Base-by-base conservation (phyloP, 352 stramenopile genomes). In the Pythium insidiosum region DNA sequence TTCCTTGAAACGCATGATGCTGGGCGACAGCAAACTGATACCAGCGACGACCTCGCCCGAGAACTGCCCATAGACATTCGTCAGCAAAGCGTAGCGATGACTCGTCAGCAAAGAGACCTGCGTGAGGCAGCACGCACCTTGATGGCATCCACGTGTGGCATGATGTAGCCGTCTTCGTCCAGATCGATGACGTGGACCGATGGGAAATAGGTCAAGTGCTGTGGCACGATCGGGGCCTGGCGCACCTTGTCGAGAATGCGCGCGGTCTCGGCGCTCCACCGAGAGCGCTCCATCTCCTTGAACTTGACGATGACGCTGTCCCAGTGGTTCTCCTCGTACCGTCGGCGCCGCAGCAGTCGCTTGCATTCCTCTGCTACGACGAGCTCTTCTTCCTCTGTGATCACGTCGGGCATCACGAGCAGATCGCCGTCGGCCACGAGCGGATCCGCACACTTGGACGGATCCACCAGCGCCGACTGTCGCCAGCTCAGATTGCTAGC, bases 251-350 rank as follows among this genome's bases (percentile, higher is more conserved):
- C 61, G 9, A 93, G 47, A n/a, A 93, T 68, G 21, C 52, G 38
- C 30, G 58, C 58, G 11, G 73, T 84, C 56, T 93, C 80, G 19
- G 53, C 33, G 43, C 73, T 89, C 80, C 80, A 93, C 24, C 78
- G 73, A 23, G 73, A 84, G 30, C 75, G 73, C 47, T 93, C 80
- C 77, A 90, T 93, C 62, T 93, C 80, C 48, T 90, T 90, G 50
- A 87, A 93, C 44, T 93, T 89, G 61, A 93, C 50, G 46, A 93
- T 93, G 23, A 81, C 75, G 26, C 82, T 66, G 63, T 93, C 80
- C 80, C 80, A 93, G 49, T 93, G 80, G 37, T 84, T 65, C 30
- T 80, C 63, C 29, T 93, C 77, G 46, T 87, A 89, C 31, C 75
- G 74, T n/a, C 80, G 68, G 25, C 78, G 73, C 18, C 58, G 63